Base-by-base conservation (phyloP, 306 rosid species). In the Sophora flavescens region DNA sequence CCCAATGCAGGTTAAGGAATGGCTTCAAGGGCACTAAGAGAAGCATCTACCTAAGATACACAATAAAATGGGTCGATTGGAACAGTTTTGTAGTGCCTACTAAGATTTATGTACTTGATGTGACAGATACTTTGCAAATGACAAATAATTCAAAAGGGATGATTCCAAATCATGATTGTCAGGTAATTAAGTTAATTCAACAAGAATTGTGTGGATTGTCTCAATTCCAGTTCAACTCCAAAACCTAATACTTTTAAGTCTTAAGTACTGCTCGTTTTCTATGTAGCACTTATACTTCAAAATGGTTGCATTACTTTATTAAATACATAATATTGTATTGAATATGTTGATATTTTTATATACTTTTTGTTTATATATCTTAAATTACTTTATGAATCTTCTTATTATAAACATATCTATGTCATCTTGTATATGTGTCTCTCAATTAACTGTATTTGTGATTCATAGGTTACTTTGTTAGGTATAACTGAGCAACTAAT, bases 61-160 rank as follows among this genome's bases (percentile, higher is more conserved):
- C 87, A 2, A 82, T 89, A 66, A 64, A 81, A 58, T 89, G 91
- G 93, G 63, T 83, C 36, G 87, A 87, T 42, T 89, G 93, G 93
- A 75, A 79, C 69, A 83, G 77, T 35, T 62, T 16, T 6, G 8
- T 87, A 3, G 65, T 89, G 79, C 93, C 93, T 8, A 86, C 83
- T 5, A 74, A 81, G 81, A 76, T 87, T 50, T 89, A 79, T 48
- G 70, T 85, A 57, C 33, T 85, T 7, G 91, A 89, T 45, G 88
- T 66, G 48, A 87, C 93, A 39, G 91, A 87, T 71, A 75, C 68
- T 12, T 70, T 80, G 61, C 76, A 83, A 16, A 30, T 28, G 32
- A 36, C 41, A 51, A 33, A 32, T 7, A 62, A 50, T 50, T 72
- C 83, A 2, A 17, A 69, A 6, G 74, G 41, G 53, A n/a, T 3